phyloP scores from a whole-genome alignment of 2,329 filamentous ascomycete genomes.

The Exophiala sp. region DNA sequence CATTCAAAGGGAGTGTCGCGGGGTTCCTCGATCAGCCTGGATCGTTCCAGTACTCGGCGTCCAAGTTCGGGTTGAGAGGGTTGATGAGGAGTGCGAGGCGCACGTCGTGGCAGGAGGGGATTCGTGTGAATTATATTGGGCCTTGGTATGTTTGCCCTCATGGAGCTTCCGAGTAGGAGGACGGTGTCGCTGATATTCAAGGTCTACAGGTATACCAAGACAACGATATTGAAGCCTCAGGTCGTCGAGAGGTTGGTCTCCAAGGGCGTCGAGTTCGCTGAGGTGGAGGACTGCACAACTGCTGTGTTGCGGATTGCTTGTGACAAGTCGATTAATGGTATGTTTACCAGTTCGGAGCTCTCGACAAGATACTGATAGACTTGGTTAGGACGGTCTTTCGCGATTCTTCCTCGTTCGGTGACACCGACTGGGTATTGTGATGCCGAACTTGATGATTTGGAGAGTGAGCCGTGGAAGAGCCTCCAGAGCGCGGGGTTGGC shows the following conservation, averaged over 20 bases:
- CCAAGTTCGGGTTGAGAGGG: constrained; percentile 37
- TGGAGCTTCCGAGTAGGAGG: too few species aligned
- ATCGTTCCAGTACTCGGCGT: constrained; percentile 33
- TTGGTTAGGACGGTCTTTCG: constrained; percentile 1
- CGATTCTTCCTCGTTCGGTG: constrained; percentile 1
- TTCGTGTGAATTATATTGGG: constrained; percentile 37
- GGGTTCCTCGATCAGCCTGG: constrained; percentile 34
- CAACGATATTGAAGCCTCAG: constrained; percentile 31
- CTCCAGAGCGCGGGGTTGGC: neutral
- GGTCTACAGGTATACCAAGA: constrained; percentile 33
- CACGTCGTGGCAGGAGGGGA: constrained; percentile 35
- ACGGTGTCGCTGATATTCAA: neutral
- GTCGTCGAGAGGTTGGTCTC: constrained; percentile 27
- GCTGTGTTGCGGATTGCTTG: constrained; percentile 7
- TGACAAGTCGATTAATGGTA: constrained; percentile 10
- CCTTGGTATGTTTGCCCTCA: too few species aligned
- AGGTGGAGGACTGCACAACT: constrained; percentile 3
- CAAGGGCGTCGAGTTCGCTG: constrained; percentile 12
- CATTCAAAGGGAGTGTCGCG: constrained; percentile 34
- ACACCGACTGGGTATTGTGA: neutral
- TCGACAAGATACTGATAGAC: neutral
- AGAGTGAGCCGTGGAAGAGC: neutral
- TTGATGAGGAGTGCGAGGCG: constrained; percentile 37
- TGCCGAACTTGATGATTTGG: neutral
- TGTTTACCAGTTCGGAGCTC: neutral